Evolutionary conservation across 768 basidiomycete genomes (phyloP).

Genomic region (Tylopilus intermedius): DNA sequence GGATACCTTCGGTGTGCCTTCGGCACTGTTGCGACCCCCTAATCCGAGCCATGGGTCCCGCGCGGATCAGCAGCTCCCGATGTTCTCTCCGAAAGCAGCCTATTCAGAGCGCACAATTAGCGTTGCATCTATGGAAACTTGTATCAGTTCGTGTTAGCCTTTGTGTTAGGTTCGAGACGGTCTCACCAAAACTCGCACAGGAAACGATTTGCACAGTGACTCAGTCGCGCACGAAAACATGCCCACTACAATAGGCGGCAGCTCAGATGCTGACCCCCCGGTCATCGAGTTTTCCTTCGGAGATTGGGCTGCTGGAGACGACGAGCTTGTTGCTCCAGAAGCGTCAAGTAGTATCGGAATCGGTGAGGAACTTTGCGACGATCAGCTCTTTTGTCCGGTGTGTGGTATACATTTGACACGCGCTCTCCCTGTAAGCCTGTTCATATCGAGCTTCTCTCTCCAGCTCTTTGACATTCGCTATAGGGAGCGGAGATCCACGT

Average conservation of each 20-base stretch:
- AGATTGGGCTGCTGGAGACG: slow-evolving; percentile 72
- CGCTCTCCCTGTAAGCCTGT: slow-evolving; percentile 18
- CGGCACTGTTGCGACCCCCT: slow-evolving; percentile 17
- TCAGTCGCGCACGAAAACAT: background rate
- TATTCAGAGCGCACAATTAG: slow-evolving; percentile 16
- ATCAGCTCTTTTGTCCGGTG: slow-evolving; percentile 22
- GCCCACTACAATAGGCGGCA: background rate
- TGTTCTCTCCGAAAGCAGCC: background rate
- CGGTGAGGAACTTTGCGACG: slow-evolving; percentile 13
- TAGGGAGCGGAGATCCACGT: slow-evolving; percentile 54
- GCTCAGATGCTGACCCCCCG: background rate
- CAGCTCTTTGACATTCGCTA: background rate
- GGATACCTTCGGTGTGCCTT: slow-evolving; percentile 23
- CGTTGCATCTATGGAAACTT: slow-evolving; percentile 2
- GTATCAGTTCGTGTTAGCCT: slow-evolving; percentile 11
- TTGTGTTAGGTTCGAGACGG: background rate
- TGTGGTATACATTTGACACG: slow-evolving; percentile 18
- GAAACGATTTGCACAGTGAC: background rate
- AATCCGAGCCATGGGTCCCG: background rate
- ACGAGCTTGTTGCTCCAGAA: slow-evolving; percentile 46
- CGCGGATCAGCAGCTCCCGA: background rate
- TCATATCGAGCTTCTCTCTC: slow-evolving; percentile 18
- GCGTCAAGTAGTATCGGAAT: slow-evolving; percentile 21
- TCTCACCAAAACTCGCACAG: slow-evolving; percentile 5
- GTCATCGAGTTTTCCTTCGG: slow-evolving; percentile 30